These are phyloP conservation scores for Takashimella koratensis DNA, from an alignment of 1,284 basidiomycete genomes.

Conservation along the genomic window DNA sequence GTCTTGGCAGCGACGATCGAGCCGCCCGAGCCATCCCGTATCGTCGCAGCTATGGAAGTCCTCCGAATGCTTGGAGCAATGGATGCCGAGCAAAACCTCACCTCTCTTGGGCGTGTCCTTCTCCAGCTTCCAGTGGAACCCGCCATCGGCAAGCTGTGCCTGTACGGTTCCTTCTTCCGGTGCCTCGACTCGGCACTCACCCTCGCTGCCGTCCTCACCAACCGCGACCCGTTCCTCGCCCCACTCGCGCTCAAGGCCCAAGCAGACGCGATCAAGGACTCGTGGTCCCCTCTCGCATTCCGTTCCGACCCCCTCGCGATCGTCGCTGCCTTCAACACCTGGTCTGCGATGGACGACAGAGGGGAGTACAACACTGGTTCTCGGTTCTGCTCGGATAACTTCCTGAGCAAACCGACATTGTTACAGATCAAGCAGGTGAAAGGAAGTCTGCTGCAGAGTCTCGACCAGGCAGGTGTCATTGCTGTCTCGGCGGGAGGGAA, in stretches of 20 bases:
- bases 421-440: constrained; percentile 82
- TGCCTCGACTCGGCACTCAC: constrained; percentile 87
- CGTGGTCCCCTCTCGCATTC: constrained; percentile 69
- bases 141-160: constrained; percentile 81
- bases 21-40: constrained; percentile 75
- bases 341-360: constrained; percentile 67
- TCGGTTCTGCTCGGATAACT: constrained; percentile 80
- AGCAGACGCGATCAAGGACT: constrained; percentile 66
- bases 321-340: constrained; percentile 75
- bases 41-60: constrained; percentile 74
- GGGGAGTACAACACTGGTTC: constrained; percentile 65
- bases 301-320: constrained; percentile 81
- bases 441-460: constrained; percentile 69
- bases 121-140: constrained; percentile 87
- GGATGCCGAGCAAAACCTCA: constrained; percentile 69
- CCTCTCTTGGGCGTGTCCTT: constrained; percentile 81
- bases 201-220: constrained; percentile 83
- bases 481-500: constrained; percentile 66
- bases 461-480: constrained; percentile 78
- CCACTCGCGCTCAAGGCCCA: constrained; percentile 56
- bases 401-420: constrained; percentile 79
- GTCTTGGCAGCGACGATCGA: constrained; percentile 84
- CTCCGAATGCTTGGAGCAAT: constrained; percentile 86
- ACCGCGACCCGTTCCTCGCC: constrained; percentile 84
- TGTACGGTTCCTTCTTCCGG: constrained; percentile 89